Evolutionary conservation across 306 rosid species (phyloP).

Genomic region (Vigna radiata): DNA sequence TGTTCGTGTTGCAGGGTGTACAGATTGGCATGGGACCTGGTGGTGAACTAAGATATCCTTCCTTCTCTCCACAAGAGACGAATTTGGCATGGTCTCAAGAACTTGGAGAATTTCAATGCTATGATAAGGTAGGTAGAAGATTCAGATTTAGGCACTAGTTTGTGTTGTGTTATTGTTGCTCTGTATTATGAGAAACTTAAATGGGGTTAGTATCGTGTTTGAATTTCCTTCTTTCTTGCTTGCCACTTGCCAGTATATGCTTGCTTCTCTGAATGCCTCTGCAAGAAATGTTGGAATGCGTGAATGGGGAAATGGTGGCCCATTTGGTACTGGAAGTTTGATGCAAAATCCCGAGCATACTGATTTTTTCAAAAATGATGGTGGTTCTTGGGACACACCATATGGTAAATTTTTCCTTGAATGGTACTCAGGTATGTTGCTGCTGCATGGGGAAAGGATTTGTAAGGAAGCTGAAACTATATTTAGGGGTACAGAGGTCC

Average conservation of each 20-base stretch:
- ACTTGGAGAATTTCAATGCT: slow-evolving; percentile 92
- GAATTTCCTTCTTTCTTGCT: slow-evolving; percentile 30
- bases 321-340: slow-evolving; percentile 62
- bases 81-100: slow-evolving; percentile 60
- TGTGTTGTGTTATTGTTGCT: slow-evolving; percentile 14
- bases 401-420: slow-evolving; percentile 78
- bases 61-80: slow-evolving; percentile 58
- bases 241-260: slow-evolving; percentile 69
- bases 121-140: slow-evolving; percentile 71
- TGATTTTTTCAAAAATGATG: slow-evolving; percentile 63
- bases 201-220: slow-evolving; percentile 29
- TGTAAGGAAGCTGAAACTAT: slow-evolving; percentile 83
- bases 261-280: slow-evolving; percentile 77
- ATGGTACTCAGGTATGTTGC: slow-evolving; percentile 91
- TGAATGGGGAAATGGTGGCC: slow-evolving; percentile 87
- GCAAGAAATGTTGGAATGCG: slow-evolving; percentile 74
- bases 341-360: slow-evolving; percentile 49
- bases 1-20: slow-evolving; percentile 67
- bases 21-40: slow-evolving; percentile 95
- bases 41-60: slow-evolving; percentile 92
- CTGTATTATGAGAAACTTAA: slow-evolving; percentile 37
- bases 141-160: slow-evolving; percentile 41
- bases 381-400: slow-evolving; percentile 69
- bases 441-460: slow-evolving; percentile 82
- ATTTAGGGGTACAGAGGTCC: slow-evolving; percentile 74